phyloP scores from a whole-genome alignment of 148 eudicot genomes.

The Rhododendron mucronatum region DNA sequence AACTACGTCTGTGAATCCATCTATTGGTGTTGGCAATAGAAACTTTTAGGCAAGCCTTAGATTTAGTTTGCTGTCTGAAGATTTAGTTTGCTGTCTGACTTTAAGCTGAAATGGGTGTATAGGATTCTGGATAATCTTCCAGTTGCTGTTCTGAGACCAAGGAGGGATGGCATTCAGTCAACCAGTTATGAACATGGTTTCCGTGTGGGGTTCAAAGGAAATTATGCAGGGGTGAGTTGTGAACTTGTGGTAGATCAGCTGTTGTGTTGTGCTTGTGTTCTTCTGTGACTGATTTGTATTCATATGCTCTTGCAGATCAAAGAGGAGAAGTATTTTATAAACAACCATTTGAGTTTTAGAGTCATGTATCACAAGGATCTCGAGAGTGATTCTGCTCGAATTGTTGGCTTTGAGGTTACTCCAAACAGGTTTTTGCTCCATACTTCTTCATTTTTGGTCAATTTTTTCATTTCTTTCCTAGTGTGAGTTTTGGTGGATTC shows the following conservation, averaged over 20 bases:
- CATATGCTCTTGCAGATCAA: slow-evolving; percentile 36
- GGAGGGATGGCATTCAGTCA: slow-evolving; percentile 47
- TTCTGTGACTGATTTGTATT: not conserved
- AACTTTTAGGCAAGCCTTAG: not conserved
- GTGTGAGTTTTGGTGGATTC: not conserved
- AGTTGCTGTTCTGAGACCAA: slow-evolving; percentile 53
- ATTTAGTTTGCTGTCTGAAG: not conserved
- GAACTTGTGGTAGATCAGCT: not conserved
- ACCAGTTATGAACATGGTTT: slow-evolving; percentile 55
- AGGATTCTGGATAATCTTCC: slow-evolving; percentile 66
- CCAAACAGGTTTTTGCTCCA: slow-evolving; percentile 42
- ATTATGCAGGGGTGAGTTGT: slow-evolving; percentile 49
- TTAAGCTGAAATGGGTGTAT: slow-evolving; percentile 13
- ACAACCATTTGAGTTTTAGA: slow-evolving; percentile 53
- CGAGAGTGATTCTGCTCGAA: slow-evolving; percentile 52
- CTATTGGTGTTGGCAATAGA: not conserved
- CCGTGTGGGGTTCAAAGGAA: slow-evolving; percentile 59
- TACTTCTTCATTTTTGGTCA: not conserved
- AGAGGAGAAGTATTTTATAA: slow-evolving; percentile 50
- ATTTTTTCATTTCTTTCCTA: not conserved
- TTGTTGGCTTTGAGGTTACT: slow-evolving; percentile 56
- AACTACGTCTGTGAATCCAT: not conserved
- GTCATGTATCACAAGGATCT: slow-evolving; percentile 56
- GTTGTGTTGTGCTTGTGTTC: not conserved
- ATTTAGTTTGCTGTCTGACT: not conserved